Percentiles rank a stretch among this genome's conserved stretches.
Evolutionary conservation across 2,329 filamentous ascomycete species (phyloP).

Genomic region (Colletotrichum nymphaeae): DNA sequence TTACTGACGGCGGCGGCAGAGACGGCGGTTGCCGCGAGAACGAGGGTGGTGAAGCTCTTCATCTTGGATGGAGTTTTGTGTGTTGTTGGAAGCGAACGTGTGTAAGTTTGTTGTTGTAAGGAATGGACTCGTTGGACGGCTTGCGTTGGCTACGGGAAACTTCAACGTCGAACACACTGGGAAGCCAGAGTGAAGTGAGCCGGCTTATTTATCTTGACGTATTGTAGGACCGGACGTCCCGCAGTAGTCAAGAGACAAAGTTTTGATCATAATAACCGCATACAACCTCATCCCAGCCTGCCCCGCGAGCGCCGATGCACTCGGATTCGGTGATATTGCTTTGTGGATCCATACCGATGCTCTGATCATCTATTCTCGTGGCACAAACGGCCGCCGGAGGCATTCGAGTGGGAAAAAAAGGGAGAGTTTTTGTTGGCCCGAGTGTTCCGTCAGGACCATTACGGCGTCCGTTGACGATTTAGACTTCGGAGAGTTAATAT

Average conservation of each 20-base stretch:
- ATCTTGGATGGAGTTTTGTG: not conserved
- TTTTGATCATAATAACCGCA: not conserved
- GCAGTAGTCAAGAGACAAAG: not conserved
- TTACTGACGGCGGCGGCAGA: constrained; percentile 17
- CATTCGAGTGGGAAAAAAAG: not conserved
- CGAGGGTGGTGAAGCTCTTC: constrained; percentile 28
- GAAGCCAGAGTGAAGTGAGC: not conserved
- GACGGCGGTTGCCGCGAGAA: constrained; percentile 16
- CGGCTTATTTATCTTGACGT: constrained; percentile 15
- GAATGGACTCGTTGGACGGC: not conserved
- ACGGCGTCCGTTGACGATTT: not conserved
- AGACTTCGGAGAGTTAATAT: constrained; percentile 23
- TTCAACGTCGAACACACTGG: not conserved
- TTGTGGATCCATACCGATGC: not conserved
- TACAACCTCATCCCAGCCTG: constrained; percentile 1
- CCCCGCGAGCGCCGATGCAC: not conserved
- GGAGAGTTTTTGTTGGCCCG: not conserved
- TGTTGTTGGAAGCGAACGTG: constrained; percentile 18
- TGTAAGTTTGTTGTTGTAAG: not conserved
- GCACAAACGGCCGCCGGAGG: not conserved
- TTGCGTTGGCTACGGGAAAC: not conserved
- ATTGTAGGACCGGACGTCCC: not conserved
- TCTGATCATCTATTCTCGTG: not conserved
- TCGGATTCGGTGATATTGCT: not conserved
- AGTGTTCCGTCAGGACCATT: constrained; percentile 2